These are phyloP conservation scores for Oxalis stricta DNA, from an alignment of 441 rosid species.

Conservation along the genomic window DNA sequence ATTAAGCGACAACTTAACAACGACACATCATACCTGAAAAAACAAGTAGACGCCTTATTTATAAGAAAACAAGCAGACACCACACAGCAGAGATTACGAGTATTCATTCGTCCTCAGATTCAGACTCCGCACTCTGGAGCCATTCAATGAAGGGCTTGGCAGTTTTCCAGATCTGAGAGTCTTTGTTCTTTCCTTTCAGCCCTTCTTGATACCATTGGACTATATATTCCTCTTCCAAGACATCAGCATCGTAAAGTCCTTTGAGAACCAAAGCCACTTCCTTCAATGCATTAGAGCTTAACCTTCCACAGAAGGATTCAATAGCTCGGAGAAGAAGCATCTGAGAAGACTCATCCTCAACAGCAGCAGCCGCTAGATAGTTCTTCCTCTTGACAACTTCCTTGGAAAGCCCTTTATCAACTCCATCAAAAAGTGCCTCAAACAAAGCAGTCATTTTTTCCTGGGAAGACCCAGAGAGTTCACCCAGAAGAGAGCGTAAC, in stretches of 20 bases:
- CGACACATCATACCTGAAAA: too few species aligned
- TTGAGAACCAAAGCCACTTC: constrained; percentile 47
- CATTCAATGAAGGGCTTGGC: constrained; percentile 42
- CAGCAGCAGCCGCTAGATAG: constrained; percentile 21
- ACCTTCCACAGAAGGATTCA: constrained; percentile 26
- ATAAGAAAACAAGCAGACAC: not conserved
- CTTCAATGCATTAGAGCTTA: constrained; percentile 18
- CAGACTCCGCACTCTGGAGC: constrained; percentile 58
- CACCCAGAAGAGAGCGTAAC: constrained; percentile 16
- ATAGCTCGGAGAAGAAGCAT: constrained; percentile 33
- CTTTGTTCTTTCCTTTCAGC: constrained; percentile 20
- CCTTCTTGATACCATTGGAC: constrained; percentile 37
- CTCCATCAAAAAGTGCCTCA: constrained; percentile 31
- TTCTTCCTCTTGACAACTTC: constrained; percentile 35
- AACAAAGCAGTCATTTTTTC: constrained; percentile 36
- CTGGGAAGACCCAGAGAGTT: constrained; percentile 24
- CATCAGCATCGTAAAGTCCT: constrained; percentile 36
- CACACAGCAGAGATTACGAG: not conserved
- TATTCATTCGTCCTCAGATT: constrained; percentile 39
- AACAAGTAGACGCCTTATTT: not conserved
- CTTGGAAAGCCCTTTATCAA: constrained; percentile 38
- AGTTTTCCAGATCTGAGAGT: constrained; percentile 34
- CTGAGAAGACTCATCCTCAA: constrained; percentile 25
- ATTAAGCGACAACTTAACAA: too few species aligned
- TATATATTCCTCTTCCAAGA: constrained; percentile 42